These are phyloP conservation scores for Lachnellula cervina DNA, from an alignment of 2,329 filamentous ascomycete genomes.

Conservation along the genomic window DNA sequence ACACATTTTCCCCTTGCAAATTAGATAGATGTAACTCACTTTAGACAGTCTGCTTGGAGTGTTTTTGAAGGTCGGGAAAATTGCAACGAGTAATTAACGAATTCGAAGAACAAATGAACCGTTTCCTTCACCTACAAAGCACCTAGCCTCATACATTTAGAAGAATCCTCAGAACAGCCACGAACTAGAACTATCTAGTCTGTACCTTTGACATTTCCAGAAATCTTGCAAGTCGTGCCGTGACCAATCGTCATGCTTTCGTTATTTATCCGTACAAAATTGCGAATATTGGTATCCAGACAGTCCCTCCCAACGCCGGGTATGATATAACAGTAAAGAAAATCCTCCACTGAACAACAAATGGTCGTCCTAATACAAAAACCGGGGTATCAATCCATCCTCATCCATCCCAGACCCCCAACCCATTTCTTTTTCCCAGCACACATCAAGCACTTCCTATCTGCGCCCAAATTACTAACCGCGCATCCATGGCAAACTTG, in stretches of 20 bases:
- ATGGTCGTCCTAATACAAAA: not conserved
- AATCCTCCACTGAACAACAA: not conserved
- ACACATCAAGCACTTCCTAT: conserved; percentile 49
- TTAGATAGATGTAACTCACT: too few species aligned
- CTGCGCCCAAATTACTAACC: conserved; percentile 51
- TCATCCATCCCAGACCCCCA: conserved; percentile 21
- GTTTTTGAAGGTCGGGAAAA: too few species aligned
- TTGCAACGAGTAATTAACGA: too few species aligned
- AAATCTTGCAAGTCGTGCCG: too few species aligned
- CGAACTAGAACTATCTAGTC: too few species aligned
- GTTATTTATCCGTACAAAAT: not conserved
- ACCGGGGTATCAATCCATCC: not conserved
- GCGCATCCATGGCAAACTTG: conserved; percentile 56
- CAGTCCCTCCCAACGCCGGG: not conserved
- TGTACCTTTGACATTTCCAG: too few species aligned
- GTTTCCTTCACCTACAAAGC: too few species aligned
- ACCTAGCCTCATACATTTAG: too few species aligned
- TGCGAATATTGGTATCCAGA: not conserved
- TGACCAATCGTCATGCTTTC: not conserved
- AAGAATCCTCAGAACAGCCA: too few species aligned
- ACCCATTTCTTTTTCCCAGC: conserved; percentile 31
- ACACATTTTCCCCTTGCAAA: too few species aligned
- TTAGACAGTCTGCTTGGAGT: too few species aligned
- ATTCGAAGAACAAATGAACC: too few species aligned
- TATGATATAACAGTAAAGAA: not conserved